These are phyloP conservation scores for Mycothermus thermophilus DNA, from an alignment of 495 filamentous ascomycete genomes.

Conservation along the genomic window DNA sequence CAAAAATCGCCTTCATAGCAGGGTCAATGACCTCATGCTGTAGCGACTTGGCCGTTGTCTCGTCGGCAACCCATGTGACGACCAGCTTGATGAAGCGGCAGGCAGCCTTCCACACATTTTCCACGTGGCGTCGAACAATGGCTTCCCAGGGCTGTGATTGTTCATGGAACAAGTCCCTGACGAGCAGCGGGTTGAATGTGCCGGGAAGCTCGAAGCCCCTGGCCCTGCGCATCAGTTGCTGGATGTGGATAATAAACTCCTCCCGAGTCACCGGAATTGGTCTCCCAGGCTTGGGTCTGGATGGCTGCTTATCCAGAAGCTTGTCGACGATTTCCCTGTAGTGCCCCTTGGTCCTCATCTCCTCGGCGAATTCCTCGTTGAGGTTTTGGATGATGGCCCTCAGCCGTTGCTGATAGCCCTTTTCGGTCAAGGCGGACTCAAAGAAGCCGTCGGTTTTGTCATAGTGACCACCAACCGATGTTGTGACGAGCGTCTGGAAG, in stretches of 20 bases:
- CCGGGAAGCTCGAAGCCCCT: conserved; percentile 33
- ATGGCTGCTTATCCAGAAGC: background rate
- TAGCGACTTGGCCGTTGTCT: conserved; percentile 18
- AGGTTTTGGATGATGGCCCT: conserved; percentile 47
- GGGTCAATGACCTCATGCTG: conserved; percentile 17
- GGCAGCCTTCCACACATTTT: conserved; percentile 16
- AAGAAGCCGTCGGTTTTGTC: conserved; percentile 45
- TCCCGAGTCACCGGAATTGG: conserved; percentile 6
- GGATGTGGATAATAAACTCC: conserved; percentile 21
- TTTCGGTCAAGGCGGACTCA: conserved; percentile 21
- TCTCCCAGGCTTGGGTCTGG: background rate
- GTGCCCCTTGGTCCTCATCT: conserved; percentile 36
- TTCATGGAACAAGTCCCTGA: conserved; percentile 31
- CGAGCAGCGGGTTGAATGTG: conserved; percentile 33
- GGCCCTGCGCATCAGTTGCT: conserved; percentile 16
- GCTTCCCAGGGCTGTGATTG: conserved; percentile 29
- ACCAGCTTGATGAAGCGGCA: conserved; percentile 14
- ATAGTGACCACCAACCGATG: conserved; percentile 43
- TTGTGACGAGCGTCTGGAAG: conserved; percentile 37
- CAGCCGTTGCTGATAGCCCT: conserved; percentile 37
- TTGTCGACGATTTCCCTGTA: conserved; percentile 18
- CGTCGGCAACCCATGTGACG: conserved; percentile 17
- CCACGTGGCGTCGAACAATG: conserved; percentile 12
- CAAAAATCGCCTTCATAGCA: conserved; percentile 14
- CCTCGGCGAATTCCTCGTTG: conserved; percentile 41